phyloP scores from a whole-genome alignment of 1,139 yeast genomes.

The Komagataea norvegica region DNA sequence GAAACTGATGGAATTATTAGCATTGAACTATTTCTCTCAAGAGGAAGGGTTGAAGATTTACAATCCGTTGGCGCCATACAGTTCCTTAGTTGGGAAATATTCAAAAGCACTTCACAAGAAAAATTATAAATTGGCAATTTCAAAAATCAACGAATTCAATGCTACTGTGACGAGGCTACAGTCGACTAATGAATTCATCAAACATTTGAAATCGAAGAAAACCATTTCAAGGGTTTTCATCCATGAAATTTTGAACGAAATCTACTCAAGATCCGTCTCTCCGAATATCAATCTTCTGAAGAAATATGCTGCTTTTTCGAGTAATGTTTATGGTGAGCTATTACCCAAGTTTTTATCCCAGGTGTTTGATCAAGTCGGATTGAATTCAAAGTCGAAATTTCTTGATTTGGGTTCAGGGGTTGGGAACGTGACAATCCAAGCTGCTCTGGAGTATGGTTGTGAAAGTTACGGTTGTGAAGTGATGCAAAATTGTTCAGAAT shows the following conservation, averaged over 20 bases:
- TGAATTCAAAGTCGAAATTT: slow-evolving; percentile 52
- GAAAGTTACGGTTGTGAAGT: slow-evolving; percentile 86
- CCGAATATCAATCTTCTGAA: slow-evolving; percentile 64
- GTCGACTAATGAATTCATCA: slow-evolving; percentile 28
- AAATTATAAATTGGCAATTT: slow-evolving; percentile 32
- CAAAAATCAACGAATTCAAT: slow-evolving; percentile 40
- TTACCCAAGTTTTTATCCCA: slow-evolving; percentile 72
- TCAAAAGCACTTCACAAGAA: slow-evolving; percentile 37
- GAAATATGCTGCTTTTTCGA: slow-evolving; percentile 80
- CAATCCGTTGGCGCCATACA: slow-evolving; percentile 33
- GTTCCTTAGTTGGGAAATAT: slow-evolving; percentile 43
- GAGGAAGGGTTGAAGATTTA: slow-evolving; percentile 35
- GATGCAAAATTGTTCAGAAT: slow-evolving; percentile 73
- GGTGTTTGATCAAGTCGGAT: slow-evolving; percentile 59
- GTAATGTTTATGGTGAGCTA: slow-evolving; percentile 87
- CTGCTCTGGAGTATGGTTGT: slow-evolving; percentile 83
- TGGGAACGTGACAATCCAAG: slow-evolving; percentile 87
- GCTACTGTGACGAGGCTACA: slow-evolving; percentile 33
- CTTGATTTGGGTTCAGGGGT: slow-evolving; percentile 93
- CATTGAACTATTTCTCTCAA: slow-evolving; percentile 38
- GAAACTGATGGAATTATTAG: slow-evolving; percentile 46
- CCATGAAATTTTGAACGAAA: slow-evolving; percentile 66
- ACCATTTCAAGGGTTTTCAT: slow-evolving; percentile 52
- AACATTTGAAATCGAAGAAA: slow-evolving; percentile 35
- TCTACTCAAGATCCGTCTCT: slow-evolving; percentile 74